Percentiles rank a stretch among this genome's conserved stretches.
phyloP scores from a whole-genome alignment of 352 stramenopile species.

The Saprolegnia parasitica region DNA sequence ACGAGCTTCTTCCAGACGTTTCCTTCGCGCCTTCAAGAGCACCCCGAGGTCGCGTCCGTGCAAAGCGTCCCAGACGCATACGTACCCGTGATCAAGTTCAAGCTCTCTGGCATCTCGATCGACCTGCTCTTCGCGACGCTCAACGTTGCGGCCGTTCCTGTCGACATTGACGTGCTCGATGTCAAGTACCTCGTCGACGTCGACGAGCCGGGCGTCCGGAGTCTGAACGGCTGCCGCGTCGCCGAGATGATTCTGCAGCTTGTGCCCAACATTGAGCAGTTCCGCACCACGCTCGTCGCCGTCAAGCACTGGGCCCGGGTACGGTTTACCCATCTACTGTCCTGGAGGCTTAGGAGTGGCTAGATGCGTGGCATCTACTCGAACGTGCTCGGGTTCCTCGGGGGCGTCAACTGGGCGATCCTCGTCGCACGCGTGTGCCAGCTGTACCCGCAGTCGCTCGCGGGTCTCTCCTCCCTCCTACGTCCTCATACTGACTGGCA shows the following conservation, averaged over 20 bases:
- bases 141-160: slow-evolving; percentile 49
- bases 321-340: slow-evolving; percentile 26
- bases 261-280: slow-evolving; percentile 78
- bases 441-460: slow-evolving; percentile 78
- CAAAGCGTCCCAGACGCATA: slow-evolving; percentile 88
- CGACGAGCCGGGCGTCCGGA: slow-evolving; percentile 71
- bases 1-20: slow-evolving; percentile 86
- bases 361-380: slow-evolving; percentile 93
- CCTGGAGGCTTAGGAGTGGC: slow-evolving; percentile 23
- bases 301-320: slow-evolving; percentile 88
- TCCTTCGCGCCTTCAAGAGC: slow-evolving; percentile 65
- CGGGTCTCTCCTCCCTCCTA: not conserved
- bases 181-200: slow-evolving; percentile 76
- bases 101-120: slow-evolving; percentile 84
- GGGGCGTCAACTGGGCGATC: slow-evolving; percentile 98
- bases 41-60: slow-evolving; percentile 60
- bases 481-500: not conserved
- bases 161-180: slow-evolving; percentile 75
- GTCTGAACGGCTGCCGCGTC: slow-evolving; percentile 78
- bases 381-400: slow-evolving; percentile 98
- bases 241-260: slow-evolving; percentile 92
- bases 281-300: slow-evolving; percentile 87
- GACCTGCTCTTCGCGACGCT: slow-evolving; percentile 92
- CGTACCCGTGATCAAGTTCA: slow-evolving; percentile 94
- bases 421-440: slow-evolving; percentile 94